A percentile compares a stretch with the other conserved stretches of the same genome.
Conservation (phyloP, 2,329 filamentous ascomycete genomes). For the Diaporthe capsici region DNA sequence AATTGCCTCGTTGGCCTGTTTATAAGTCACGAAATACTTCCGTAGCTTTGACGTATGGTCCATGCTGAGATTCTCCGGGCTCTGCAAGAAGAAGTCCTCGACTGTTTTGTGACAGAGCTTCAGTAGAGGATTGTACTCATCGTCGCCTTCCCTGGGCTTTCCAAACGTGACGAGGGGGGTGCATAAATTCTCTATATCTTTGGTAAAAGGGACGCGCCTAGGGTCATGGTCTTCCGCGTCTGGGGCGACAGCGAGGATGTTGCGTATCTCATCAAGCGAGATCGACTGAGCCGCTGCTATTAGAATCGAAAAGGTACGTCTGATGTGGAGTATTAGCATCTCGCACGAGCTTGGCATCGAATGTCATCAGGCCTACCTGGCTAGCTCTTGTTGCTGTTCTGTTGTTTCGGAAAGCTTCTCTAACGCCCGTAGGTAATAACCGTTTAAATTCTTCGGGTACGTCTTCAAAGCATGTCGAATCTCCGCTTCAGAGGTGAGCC, state of each 20-base stretch:
- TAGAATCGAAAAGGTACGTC: not conserved
- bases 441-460: not conserved
- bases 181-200: not conserved
- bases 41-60: not conserved
- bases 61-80: not conserved
- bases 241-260: not conserved
- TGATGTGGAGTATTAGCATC: not conserved
- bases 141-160: not conserved
- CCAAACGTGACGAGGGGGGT: not conserved
- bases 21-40: not conserved
- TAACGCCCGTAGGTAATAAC: not conserved
- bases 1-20: not conserved
- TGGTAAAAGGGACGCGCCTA: not conserved
- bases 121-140: not conserved
- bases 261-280: slow-evolving; percentile 7
- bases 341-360: rapidly evolving
- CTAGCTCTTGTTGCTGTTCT: not conserved
- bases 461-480: not conserved
- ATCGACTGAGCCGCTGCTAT: slow-evolving; percentile 5
- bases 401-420: not conserved
- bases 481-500: not conserved
- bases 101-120: slow-evolving; percentile 12
- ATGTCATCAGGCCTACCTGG: not conserved
- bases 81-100: slow-evolving; percentile 10
- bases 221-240: not conserved